Evolutionary conservation across 768 basidiomycete genomes (phyloP), one percentile per base, ranked within the genome.

Genomic region (Russula abietina): DNA sequence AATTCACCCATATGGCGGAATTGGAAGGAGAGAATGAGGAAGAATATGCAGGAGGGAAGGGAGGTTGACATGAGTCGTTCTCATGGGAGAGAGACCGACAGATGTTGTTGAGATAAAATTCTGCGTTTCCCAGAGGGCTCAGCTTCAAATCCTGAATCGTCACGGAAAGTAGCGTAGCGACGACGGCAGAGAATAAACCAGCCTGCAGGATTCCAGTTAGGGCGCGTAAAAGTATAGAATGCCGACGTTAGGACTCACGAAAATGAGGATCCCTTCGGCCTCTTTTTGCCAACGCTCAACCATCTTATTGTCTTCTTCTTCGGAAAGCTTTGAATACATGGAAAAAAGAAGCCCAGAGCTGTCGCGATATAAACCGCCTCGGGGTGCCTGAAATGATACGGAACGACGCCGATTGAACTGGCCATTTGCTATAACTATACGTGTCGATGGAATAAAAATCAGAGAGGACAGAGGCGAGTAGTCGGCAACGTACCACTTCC

Each of bases 161-260:
- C 26, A 62, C 57, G 4, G 59, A 24, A 39, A 67, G 54, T 24
- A 66, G 57, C 30, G 57, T 24, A n/a, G 67, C 64, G 22, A 67
- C 52, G 4, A 52, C 43, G 6, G 61, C 67, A 3, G 67, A 66
- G 54, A 68, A 68, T 28, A 67, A 48, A 46, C 65, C 67, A 33
- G 61, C 49, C 67, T 67, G 39, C 12, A 26, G 3, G 3, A 1
- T n/a, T 50, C 16, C 22, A 0, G 30, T 54, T 43, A 5, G 28
- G 14, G 10, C 14, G 4, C n/a, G 33, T 1, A 16, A 17, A 7
- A 26, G 14, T 10, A 12, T 9, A 30, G 9, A 16, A 48, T 16
- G 14, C 38, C 16, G 39, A 45, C 24, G 32, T 1, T 2, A 17
- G 2, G 11, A 41, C 65, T 48, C 43, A 68, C 67, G 16, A 68